Evolutionary conservation across 768 basidiomycete genomes (phyloP).

Genomic region (Ephemerocybe angulata): DNA sequence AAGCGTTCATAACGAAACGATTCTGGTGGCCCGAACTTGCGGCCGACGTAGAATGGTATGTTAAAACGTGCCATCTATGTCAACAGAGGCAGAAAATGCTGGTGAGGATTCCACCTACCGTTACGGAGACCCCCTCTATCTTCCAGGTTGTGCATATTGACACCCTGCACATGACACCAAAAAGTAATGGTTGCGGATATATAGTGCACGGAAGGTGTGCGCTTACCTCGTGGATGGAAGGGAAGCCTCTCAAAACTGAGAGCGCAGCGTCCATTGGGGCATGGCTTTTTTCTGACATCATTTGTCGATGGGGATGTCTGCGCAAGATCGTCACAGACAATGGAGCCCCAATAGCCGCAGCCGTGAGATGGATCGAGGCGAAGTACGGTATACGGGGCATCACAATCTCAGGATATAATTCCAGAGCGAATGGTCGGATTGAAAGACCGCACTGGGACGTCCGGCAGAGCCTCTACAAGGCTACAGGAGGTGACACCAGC

Average conservation of each 20-base stretch:
- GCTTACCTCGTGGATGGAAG: slow-evolving; percentile 21
- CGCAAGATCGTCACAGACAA: slow-evolving; percentile 42
- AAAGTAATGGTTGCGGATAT: slow-evolving; percentile 17
- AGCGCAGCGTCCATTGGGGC: slow-evolving; percentile 15
- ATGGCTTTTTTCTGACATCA: slow-evolving; percentile 29
- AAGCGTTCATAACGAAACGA: slow-evolving; percentile 9
- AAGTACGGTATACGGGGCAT: slow-evolving; percentile 22
- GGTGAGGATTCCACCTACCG: slow-evolving; percentile 15
- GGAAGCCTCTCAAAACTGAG: slow-evolving; percentile 16
- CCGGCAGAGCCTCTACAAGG: slow-evolving; percentile 18
- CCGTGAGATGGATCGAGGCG: slow-evolving; percentile 15
- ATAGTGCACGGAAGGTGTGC: slow-evolving; percentile 22
- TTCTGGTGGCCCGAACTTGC: slow-evolving; percentile 31
- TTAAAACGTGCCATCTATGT: slow-evolving; percentile 22
- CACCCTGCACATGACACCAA: slow-evolving; percentile 19
- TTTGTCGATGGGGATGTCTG: slow-evolving; percentile 36
- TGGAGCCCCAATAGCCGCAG: slow-evolving; percentile 17
- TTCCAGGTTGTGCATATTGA: slow-evolving; percentile 24
- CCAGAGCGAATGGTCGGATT: slow-evolving; percentile 18
- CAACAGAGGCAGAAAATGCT: slow-evolving; percentile 18
- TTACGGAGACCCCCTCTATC: slow-evolving; percentile 17
- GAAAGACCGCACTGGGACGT: slow-evolving; percentile 21
- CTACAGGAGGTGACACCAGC: slow-evolving; percentile 17
- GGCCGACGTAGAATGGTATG: slow-evolving; percentile 21
- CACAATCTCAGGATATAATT: slow-evolving; percentile 20